These are phyloP conservation scores for Golubevia sp. DNA, from an alignment of 1,284 basidiomycete species.

Conservation along the genomic window DNA sequence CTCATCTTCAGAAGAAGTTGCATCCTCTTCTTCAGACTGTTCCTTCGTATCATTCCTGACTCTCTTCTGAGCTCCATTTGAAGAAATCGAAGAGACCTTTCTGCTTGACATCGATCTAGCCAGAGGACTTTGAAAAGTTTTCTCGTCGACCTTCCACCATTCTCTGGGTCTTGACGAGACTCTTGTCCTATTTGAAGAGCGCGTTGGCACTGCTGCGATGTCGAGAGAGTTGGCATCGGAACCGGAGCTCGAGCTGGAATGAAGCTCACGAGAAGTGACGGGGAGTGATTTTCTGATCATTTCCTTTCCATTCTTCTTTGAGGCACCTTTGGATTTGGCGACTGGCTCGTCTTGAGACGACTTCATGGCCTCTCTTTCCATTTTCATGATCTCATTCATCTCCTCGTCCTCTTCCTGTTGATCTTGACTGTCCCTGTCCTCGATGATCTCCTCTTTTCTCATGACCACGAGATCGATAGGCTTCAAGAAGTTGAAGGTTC, in stretches of 20 bases:
- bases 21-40: background rate
- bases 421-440: too few species aligned
- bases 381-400: background rate
- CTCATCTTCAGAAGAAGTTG: background rate
- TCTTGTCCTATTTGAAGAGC: background rate
- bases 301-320: background rate
- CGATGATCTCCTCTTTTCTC: background rate
- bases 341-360: background rate
- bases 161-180: background rate
- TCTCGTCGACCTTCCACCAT: background rate
- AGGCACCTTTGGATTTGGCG: background rate
- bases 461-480: background rate
- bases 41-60: background rate
- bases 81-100: background rate
- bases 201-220: background rate
- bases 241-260: background rate
- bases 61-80: too few species aligned
- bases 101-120: background rate
- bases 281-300: background rate
- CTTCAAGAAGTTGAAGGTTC: background rate
- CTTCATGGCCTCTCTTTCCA: background rate
- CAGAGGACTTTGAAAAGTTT: background rate
- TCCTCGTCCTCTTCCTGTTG: background rate
- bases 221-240: background rate
- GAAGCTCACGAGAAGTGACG: background rate